A percentile compares a stretch with the other conserved stretches of the same genome.
Conservation (phyloP, 805 yeast species). For the Jamesozyma piceae region DNA sequence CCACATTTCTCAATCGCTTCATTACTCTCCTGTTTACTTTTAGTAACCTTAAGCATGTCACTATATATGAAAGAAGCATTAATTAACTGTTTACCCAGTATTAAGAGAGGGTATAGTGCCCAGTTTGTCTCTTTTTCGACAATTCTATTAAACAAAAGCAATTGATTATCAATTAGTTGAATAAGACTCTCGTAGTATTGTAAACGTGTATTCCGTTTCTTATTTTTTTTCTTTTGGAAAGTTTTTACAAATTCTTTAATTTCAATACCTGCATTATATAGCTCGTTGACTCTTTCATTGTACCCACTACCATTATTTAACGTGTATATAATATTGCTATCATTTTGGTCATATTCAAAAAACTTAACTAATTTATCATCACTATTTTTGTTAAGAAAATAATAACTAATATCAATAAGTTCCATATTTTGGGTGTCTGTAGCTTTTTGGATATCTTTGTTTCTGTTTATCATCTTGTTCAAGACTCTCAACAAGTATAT, state of each 20-base stretch:
- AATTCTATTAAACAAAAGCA: constrained; percentile 40
- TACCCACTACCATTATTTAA: neutral
- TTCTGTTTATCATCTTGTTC: neutral
- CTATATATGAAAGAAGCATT: neutral
- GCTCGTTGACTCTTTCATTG: constrained; percentile 7
- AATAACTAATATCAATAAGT: constrained; percentile 5
- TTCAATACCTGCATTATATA: constrained; percentile 9
- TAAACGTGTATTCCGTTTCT: neutral
- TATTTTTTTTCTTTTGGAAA: neutral
- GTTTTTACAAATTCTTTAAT: neutral
- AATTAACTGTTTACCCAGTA: constrained; percentile 10
- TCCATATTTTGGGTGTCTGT: neutral
- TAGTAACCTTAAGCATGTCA: neutral
- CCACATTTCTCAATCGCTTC: constrained; percentile 38
- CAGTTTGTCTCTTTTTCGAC: constrained; percentile 47
- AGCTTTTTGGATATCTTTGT: neutral
- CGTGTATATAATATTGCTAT: constrained; percentile 1
- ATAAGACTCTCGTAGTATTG: constrained; percentile 9
- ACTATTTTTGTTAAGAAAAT: constrained; percentile 9
- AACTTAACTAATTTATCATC: constrained; percentile 5
- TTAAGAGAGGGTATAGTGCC: constrained; percentile 30
- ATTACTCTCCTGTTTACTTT: neutral
- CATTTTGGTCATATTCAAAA: neutral
- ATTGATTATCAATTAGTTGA: constrained; percentile 31
- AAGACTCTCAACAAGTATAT: no score